Percentiles rank a stretch among this genome's conserved stretches.
phyloP scores from a whole-genome alignment of 345 rosid genomes.

The sweet orange (Citrus sinensis) region DNA sequence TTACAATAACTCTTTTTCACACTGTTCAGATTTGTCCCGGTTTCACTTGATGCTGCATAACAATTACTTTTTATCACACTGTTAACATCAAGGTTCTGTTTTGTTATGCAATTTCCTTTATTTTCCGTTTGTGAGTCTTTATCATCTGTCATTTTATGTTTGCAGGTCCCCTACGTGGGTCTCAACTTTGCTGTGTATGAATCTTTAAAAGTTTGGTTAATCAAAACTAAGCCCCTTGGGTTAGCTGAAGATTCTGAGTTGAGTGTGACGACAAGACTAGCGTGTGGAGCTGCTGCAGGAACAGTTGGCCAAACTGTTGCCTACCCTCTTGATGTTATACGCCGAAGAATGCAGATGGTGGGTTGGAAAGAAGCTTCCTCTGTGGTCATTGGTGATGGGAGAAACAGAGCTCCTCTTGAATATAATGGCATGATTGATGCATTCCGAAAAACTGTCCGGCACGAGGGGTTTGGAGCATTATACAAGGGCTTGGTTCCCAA shows the following conservation, averaged over 20 bases:
- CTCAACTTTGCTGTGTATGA: constrained; percentile 95
- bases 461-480: constrained; percentile 92
- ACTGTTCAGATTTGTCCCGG: background rate
- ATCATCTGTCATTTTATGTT: background rate
- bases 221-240: constrained; percentile 62
- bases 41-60: background rate
- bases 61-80: background rate
- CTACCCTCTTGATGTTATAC: constrained; percentile 94
- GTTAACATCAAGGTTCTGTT: background rate
- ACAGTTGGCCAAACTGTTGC: constrained; percentile 98
- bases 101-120: background rate
- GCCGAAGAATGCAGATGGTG: constrained; percentile 99
- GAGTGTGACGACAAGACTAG: constrained; percentile 78
- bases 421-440: constrained; percentile 92
- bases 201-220: constrained; percentile 85
- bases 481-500: constrained; percentile 98
- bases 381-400: constrained; percentile 74
- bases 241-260: constrained; percentile 71
- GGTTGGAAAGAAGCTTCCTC: constrained; percentile 98
- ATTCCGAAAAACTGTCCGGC: constrained; percentile 80
- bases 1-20: background rate
- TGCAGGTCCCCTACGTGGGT: constrained; percentile 97
- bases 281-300: constrained; percentile 98
- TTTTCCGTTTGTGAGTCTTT: constrained; percentile 4
- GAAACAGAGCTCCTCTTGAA: constrained; percentile 48